phyloP scores from a whole-genome alignment of 179 eudicot species.

The Heliamphora pulchella region DNA sequence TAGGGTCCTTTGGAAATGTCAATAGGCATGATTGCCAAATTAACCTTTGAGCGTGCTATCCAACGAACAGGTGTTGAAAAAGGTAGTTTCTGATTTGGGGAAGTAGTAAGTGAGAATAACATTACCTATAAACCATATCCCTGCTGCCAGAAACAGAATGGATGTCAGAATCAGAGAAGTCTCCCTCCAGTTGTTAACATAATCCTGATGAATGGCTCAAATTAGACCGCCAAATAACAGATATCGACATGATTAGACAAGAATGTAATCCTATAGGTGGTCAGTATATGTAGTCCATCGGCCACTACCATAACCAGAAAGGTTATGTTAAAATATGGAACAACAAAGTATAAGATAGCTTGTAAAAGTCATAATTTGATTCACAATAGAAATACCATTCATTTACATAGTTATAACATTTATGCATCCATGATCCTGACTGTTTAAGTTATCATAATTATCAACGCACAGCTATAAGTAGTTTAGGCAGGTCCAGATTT shows the following conservation, averaged over 20 bases:
- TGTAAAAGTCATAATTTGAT: not conserved
- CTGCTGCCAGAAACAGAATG: conserved; percentile 70
- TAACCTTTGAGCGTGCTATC: not conserved
- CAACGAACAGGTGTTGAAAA: not conserved
- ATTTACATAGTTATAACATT: not conserved
- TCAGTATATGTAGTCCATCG: not conserved
- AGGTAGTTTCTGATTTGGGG: not conserved
- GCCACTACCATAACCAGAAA: not conserved
- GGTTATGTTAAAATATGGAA: not conserved
- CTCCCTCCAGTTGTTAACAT: conserved; percentile 68
- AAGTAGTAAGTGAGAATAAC: not conserved
- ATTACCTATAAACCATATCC: conserved; percentile 73
- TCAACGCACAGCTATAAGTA: too few species aligned
- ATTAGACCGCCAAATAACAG: not conserved
- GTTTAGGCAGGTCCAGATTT: too few species aligned
- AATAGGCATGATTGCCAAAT: not conserved
- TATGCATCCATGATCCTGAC: not conserved
- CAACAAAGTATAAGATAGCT: not conserved
- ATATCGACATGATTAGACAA: not conserved
- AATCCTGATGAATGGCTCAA: conserved; percentile 49
- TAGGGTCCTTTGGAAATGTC: not conserved
- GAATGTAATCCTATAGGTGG: not conserved
- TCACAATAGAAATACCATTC: not conserved
- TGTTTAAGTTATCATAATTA: too few species aligned
- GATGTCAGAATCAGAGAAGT: conserved; percentile 65